phyloP scores from a whole-genome alignment of 2,329 filamentous ascomycete genomes.

The Verticillium longisporum region DNA sequence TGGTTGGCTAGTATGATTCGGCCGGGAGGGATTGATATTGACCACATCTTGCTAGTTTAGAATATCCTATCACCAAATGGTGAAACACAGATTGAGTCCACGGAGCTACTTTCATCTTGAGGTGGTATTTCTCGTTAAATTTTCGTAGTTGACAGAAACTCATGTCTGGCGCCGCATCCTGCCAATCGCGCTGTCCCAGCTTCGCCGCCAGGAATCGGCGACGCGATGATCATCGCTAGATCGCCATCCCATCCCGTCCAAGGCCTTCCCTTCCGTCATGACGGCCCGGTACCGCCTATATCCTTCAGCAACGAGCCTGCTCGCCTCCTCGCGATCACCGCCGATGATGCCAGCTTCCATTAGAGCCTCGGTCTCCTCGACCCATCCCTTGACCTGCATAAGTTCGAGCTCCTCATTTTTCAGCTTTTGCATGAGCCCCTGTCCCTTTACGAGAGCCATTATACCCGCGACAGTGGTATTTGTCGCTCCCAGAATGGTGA shows the following conservation, averaged over 20 bases:
- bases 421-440: constrained; percentile 40
- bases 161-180: neutral
- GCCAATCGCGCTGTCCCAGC: neutral
- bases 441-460: constrained; percentile 47
- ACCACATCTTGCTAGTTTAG: too few relatives aligned
- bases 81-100: too few relatives aligned
- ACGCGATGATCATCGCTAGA: neutral
- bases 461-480: constrained; percentile 59
- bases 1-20: neutral
- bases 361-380: constrained; percentile 44
- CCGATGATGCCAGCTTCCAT: constrained; percentile 34
- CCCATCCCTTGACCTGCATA: constrained; percentile 41
- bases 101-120: too few relatives aligned
- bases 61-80: too few relatives aligned
- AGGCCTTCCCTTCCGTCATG: constrained; percentile 32
- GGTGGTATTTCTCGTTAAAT: too few relatives aligned
- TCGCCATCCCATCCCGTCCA: constrained; percentile 14
- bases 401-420: constrained; percentile 39
- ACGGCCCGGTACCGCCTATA: constrained; percentile 36
- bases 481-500: constrained; percentile 53
- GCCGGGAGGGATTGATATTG: neutral
- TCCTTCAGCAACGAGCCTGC: constrained; percentile 31
- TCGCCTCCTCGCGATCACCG: constrained; percentile 32
- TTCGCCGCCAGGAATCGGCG: neutral
- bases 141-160: neutral